Percentiles rank a stretch among this genome's conserved stretches.
These are phyloP conservation scores for Rhizopogon vulgaris DNA, from an alignment of 768 basidiomycete species.

Conservation along the genomic window DNA sequence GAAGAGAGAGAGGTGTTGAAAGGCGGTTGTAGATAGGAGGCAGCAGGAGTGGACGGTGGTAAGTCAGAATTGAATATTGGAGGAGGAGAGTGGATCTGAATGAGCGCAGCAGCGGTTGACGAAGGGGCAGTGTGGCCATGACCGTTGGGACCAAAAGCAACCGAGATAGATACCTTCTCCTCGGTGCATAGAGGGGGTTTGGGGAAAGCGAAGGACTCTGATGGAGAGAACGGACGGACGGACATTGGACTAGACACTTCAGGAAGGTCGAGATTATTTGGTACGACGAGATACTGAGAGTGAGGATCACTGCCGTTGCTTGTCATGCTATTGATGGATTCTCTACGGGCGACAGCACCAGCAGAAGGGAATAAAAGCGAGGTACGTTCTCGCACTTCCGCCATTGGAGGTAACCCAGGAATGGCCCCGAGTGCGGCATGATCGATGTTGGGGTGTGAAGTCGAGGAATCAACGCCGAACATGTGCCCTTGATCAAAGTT, in stretches of 20 bases:
- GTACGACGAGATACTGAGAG: constrained; percentile 36
- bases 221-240: constrained; percentile 60
- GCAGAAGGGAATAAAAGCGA: constrained; percentile 17
- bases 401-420: constrained; percentile 48
- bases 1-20: not conserved
- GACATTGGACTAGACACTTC: constrained; percentile 46
- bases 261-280: constrained; percentile 15
- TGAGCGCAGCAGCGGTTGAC: constrained; percentile 14
- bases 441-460: constrained; percentile 9
- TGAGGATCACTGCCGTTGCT: constrained; percentile 30
- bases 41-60: not conserved
- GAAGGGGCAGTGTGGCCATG: not conserved
- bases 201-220: constrained; percentile 68
- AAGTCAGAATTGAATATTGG: constrained; percentile 10
- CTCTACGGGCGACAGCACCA: constrained; percentile 20
- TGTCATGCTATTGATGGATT: constrained; percentile 35
- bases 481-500: constrained; percentile 40
- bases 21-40: constrained; percentile 2
- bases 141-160: not conserved
- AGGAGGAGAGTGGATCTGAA: constrained; percentile 13
- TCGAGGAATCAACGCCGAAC: constrained; percentile 17
- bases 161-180: not conserved
- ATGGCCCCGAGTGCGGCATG: constrained; percentile 8
- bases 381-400: constrained; percentile 41
- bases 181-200: constrained; percentile 38